Conservation (phyloP, 2,329 filamentous ascomycete species). For the Elsinoe ampelina region DNA sequence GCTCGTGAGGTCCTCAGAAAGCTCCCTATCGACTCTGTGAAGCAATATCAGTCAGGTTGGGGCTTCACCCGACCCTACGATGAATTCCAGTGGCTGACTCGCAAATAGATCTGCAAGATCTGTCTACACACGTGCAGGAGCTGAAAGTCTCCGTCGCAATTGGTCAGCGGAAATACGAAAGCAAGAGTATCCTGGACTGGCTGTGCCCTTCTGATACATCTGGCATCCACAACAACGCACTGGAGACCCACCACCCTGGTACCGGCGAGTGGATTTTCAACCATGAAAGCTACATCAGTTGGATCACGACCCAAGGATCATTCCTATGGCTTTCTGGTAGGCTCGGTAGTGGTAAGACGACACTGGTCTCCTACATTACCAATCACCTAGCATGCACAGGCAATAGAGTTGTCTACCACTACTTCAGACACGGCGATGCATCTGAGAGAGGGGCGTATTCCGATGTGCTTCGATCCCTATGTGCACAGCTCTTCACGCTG, state of each 20-base stretch:
- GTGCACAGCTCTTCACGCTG: background rate
- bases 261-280: constrained; percentile 8
- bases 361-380: background rate
- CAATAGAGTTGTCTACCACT: background rate
- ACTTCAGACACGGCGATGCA: background rate
- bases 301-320: background rate
- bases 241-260: background rate
- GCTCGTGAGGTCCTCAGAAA: background rate
- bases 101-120: background rate
- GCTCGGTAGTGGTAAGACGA: constrained; percentile 8
- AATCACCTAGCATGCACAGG: background rate
- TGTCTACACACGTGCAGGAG: background rate
- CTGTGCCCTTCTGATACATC: background rate
- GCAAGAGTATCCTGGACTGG: background rate
- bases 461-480: background rate
- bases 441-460: background rate
- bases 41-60: background rate
- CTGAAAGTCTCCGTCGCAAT: background rate
- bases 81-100: background rate
- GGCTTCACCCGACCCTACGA: background rate
- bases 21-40: background rate
- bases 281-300: background rate
- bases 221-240: background rate
- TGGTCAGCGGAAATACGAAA: background rate
- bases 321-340: background rate